Base-by-base conservation (phyloP, 2,329 filamentous ascomycete species). In the Elsinoe perseae region DNA sequence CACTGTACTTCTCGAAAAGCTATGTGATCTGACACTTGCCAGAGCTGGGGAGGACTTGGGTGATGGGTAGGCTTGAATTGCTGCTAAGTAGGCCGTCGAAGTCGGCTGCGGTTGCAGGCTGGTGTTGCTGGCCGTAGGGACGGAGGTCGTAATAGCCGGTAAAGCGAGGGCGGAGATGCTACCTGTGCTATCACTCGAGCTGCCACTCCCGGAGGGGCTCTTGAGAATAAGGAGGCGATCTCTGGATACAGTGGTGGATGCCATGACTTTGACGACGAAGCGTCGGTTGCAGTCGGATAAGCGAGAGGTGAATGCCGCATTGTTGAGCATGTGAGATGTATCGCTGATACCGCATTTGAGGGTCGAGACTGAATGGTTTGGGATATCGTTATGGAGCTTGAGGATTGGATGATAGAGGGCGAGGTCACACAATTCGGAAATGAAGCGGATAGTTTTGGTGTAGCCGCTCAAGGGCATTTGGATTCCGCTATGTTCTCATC, bases 141-240 rank as follows among this genome's bases (percentile, higher is more conserved):
- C 20, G 18, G 44, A 25, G n/a, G 3, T 7, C 21, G 44, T 20
- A 28, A 14, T 12, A 10, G 44, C 7, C 9, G 25, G 44, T 23
- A 3, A 8, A 23, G 9, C 12, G 27, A 7, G 7, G 44, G 2
- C 14, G 44, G 9, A 27, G 27, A 28, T 4, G 44, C 7, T 50
- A 3, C 7, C 28, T 7, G 20, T 9, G 50, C 50, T 36, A n/a
- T 53, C 28, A 16, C 25, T 50, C 3, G 46, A 30, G 23, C 20
- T 23, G 20, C 40, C 12, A 14, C 32, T 50, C 2, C 28, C 21
- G 12, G 30, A 40, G 30, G 21, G 23, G 32, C 16, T 21, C 25
- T 53, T 16, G 23, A 56, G 25, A 16, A 56, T 48, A 14, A 56
- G 14, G 6, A 23, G n/a, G 7, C 28, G 27, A n/a, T 56, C 53